phyloP scores from a whole-genome alignment of 164 flowering plant genomes.

The Cinnamomum micranthum region DNA sequence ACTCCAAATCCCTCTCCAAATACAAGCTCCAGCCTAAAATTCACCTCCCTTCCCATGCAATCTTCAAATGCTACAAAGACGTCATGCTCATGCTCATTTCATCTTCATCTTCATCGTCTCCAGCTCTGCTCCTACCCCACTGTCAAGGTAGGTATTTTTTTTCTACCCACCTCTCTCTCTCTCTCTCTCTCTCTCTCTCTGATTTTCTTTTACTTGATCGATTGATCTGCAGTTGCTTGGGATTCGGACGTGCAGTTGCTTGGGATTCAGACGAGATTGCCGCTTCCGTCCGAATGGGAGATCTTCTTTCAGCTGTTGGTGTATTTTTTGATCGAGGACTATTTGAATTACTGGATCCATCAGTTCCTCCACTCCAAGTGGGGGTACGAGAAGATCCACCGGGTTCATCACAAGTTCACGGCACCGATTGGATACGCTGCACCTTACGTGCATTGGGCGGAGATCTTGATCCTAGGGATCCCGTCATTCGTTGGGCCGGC shows the following conservation, averaged over 20 bases:
- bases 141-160: conserved; percentile 16
- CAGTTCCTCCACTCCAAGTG: conserved; percentile 67
- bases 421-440: conserved; percentile 86
- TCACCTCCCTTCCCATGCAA: conserved; percentile 29
- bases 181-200: background rate
- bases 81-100: conserved; percentile 57
- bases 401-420: conserved; percentile 78
- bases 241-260: too few species aligned
- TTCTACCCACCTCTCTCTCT: too few species aligned
- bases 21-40: conserved; percentile 85
- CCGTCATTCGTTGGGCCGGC: conserved; percentile 87
- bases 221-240: conserved; percentile 49
- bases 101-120: conserved; percentile 58
- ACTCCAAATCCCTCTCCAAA: conserved; percentile 26
- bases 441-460: conserved; percentile 89
- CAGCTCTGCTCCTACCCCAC: conserved; percentile 73
- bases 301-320: conserved; percentile 57
- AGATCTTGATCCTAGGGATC: conserved; percentile 73
- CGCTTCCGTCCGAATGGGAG: conserved; percentile 77
- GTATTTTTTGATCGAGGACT: conserved; percentile 75
- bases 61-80: conserved; percentile 58
- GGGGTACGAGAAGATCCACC: conserved; percentile 86
- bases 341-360: conserved; percentile 80
- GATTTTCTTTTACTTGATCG: too few species aligned
- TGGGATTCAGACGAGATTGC: too few species aligned